Evolutionary conservation across 768 basidiomycete genomes (phyloP).

Genomic region (Mycena venus): DNA sequence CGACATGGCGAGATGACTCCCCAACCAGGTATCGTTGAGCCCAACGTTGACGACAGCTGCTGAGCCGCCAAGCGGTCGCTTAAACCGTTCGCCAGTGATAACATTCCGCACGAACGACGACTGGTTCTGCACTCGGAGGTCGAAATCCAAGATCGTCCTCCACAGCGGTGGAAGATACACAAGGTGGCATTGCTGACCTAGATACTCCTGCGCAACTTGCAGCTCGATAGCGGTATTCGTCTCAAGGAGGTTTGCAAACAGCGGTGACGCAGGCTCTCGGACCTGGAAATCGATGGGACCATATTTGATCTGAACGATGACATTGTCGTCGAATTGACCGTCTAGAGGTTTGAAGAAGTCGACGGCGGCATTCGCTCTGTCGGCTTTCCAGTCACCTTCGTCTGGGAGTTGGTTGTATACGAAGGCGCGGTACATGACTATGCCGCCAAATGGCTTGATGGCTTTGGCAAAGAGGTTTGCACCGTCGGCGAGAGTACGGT

Average conservation of each 20-base stretch:
- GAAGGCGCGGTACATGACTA: conserved; percentile 34
- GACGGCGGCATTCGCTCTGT: conserved; percentile 32
- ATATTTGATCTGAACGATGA: conserved; percentile 34
- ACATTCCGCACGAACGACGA: conserved; percentile 28
- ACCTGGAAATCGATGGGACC: conserved; percentile 35
- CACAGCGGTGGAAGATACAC: conserved; percentile 34
- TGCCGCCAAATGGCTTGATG: conserved; percentile 25
- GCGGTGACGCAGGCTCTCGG: conserved; percentile 32
- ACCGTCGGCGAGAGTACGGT: conserved; percentile 32
- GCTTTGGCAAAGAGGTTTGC: conserved; percentile 33
- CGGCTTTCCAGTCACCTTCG: conserved; percentile 29
- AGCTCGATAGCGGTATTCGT: conserved; percentile 31
- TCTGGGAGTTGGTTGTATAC: conserved; percentile 33
- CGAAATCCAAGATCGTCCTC: conserved; percentile 33
- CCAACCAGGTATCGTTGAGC: conserved; percentile 30
- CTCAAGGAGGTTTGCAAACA: conserved; percentile 31
- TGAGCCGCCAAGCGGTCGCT: conserved; percentile 29
- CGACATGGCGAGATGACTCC: conserved; percentile 34
- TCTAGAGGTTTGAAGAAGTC: conserved; percentile 32
- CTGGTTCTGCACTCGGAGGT: conserved; percentile 32
- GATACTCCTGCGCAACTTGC: conserved; percentile 33
- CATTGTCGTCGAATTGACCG: conserved; percentile 33
- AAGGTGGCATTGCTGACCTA: conserved; percentile 31
- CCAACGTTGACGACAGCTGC: conserved; percentile 34
- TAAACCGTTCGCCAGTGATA: conserved; percentile 30